Evolutionary conservation across 768 basidiomycete genomes (phyloP).

Genomic region (Coprinopsis marcescibilis): DNA sequence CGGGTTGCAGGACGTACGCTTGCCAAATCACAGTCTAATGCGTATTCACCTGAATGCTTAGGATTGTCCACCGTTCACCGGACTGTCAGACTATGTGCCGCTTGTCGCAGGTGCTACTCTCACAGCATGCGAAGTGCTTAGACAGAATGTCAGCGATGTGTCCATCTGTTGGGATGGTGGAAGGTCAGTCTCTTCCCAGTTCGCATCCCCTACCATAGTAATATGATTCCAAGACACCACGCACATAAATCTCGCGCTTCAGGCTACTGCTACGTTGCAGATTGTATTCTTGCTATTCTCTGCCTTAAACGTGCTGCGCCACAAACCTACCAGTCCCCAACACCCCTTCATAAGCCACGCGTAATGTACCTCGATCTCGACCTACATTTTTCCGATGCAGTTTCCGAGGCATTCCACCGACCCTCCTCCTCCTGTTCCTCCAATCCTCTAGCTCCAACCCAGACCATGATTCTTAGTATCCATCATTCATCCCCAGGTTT

Average conservation of each 20-base stretch:
- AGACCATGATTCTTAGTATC: constrained; percentile 65
- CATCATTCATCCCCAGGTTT: constrained; percentile 83
- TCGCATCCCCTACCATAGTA: not conserved
- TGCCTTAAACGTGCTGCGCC: constrained; percentile 43
- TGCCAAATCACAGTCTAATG: not conserved
- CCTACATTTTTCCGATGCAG: constrained; percentile 87
- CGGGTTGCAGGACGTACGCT: constrained; percentile 38
- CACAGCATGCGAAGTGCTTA: constrained; percentile 61
- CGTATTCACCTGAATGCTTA: constrained; percentile 21
- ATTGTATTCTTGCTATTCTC: constrained; percentile 78
- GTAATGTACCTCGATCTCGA: constrained; percentile 93
- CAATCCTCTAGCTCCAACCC: constrained; percentile 29
- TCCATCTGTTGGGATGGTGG: constrained; percentile 93
- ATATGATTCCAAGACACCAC: constrained; percentile 61
- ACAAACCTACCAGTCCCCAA: constrained; percentile 16
- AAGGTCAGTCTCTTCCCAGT: constrained; percentile 35
- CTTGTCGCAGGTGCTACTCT: constrained; percentile 74
- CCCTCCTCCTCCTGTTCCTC: constrained; percentile 22
- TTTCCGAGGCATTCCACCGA: constrained; percentile 67
- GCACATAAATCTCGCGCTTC: constrained; percentile 72
- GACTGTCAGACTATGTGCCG: constrained; percentile 62
- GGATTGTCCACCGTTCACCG: constrained; percentile 81
- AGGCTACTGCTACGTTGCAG: constrained; percentile 94
- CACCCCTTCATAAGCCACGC: constrained; percentile 32
- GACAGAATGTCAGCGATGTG: constrained; percentile 44